Conservation (phyloP, 805 yeast genomes). For the Brettanomyces sp. region DNA sequence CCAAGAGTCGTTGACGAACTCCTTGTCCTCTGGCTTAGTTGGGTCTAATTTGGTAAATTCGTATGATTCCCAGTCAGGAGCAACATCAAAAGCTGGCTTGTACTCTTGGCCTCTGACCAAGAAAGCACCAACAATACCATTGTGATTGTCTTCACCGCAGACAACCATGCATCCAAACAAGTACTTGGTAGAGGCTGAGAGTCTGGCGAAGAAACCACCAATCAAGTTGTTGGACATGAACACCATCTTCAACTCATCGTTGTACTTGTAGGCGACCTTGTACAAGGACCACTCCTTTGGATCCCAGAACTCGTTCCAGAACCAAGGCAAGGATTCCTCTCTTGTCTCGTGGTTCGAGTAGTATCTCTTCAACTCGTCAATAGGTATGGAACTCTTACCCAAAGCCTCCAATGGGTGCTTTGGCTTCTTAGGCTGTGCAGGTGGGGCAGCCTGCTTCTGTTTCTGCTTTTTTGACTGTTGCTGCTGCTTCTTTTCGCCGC, state of each 20-base stretch:
- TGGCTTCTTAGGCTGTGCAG: constrained; percentile 61
- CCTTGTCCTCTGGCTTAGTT: constrained; percentile 65
- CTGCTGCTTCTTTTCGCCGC: constrained; percentile 29
- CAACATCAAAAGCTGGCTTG: constrained; percentile 91
- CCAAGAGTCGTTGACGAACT: constrained; percentile 82
- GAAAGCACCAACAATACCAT: constrained; percentile 94
- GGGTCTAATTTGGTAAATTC: constrained; percentile 74
- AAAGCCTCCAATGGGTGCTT: constrained; percentile 87
- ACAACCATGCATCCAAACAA: constrained; percentile 91
- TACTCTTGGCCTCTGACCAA: constrained; percentile 90
- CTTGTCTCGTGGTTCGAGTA: constrained; percentile 98
- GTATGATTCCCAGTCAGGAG: constrained; percentile 99
- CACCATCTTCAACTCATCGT: constrained; percentile 92
- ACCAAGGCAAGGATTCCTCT: constrained; percentile 89
- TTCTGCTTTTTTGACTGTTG: constrained; percentile 32
- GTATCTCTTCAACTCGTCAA: constrained; percentile 93
- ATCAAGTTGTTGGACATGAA: constrained; percentile 97
- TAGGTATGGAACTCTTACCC: constrained; percentile 55
- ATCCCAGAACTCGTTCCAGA: constrained; percentile 88
- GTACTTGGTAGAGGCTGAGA: constrained; percentile 84
- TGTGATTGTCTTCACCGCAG: constrained; percentile 97
- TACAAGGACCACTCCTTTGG: constrained; percentile 90
- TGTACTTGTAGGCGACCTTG: constrained; percentile 94
- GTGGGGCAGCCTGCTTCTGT: constrained; percentile 14
- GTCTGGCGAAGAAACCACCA: constrained; percentile 97